Base-by-base conservation (phyloP, 2,329 filamentous ascomycete genomes). In the Alternaria triticimaculans region DNA sequence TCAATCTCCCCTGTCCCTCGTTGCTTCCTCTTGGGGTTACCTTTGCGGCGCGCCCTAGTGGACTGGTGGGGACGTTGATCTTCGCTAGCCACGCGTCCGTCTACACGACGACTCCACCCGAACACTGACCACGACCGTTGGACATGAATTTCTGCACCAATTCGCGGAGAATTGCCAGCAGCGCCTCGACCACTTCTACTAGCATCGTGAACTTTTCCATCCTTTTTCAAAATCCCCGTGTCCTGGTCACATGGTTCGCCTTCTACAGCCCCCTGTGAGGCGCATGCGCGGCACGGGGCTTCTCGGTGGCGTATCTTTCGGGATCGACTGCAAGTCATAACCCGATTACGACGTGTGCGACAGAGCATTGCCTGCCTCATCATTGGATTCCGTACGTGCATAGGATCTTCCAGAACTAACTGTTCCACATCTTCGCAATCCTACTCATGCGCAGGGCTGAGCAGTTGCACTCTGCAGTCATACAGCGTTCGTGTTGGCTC, bases 11-110 rank as follows among this genome's bases (percentile, higher is more conserved):
- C 45, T 49, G 51, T 60, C 57, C 41, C 18, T 51, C 18, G 15
- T 46, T 48, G 30, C 45, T 63, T n/a, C 61, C 61, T 58, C 43
- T 48, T 54, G 23, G 41, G 54, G 49, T 28, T 54, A 51, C 49
- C 48, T 46, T 48, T 56, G 63, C 63, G 60, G 55, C 63, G 55
- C 48, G 55, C 60, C 33, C 56, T 51, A 48, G 43, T 56, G 56
- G 28, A 53, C 49, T 53, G 37, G 63, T 63, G 55, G 60, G 41
- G 56, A 58, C 43, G 55, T 63, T 50, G 55, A 57, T 63, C 63
- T 56, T 55, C 51, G 56, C 55, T 60, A 63, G 63, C 63, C 63
- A 65, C 63, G 63, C 63, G 63, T 65, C 61, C 45, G 61, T 60
- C 60, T 58, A 46, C 49, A 50, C 59, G 37, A 28, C 43, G 46